phyloP scores from a whole-genome alignment of 2,329 filamentous ascomycete species.

The Aspergillus aculeatus region DNA sequence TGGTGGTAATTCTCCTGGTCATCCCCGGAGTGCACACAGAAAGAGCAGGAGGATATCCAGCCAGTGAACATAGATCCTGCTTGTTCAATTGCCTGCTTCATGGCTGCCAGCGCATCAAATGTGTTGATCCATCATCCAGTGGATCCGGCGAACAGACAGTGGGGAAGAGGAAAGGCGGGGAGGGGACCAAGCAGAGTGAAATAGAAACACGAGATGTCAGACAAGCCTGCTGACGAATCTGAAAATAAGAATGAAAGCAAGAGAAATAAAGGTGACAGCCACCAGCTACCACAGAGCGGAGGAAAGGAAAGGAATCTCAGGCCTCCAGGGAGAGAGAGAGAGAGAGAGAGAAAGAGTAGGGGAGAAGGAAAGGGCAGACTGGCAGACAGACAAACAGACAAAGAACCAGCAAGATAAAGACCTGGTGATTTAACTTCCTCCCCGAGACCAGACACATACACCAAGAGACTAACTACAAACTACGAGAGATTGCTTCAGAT shows the following conservation, averaged over 20 bases:
- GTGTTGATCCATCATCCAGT: conserved; percentile 26
- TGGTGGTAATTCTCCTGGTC: conserved; percentile 26
- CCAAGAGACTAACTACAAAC: not conserved
- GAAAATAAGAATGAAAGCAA: no score
- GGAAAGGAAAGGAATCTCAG: not conserved
- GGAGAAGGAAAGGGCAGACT: not conserved
- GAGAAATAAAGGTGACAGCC: not conserved
- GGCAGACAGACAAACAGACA: not conserved
- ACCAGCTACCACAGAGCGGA: not conserved
- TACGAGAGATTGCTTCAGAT: not conserved
- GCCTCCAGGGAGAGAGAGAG: conserved; percentile 1
- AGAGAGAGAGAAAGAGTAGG: conserved; percentile 1
- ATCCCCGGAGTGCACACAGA: conserved; percentile 26
- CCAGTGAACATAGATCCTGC: conserved; percentile 40
- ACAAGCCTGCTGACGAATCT: not conserved
- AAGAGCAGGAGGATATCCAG: conserved; percentile 42
- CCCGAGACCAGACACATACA: not conserved
- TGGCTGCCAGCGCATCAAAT: conserved; percentile 35
- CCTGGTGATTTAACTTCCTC: not conserved
- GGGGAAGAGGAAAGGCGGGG: not conserved
- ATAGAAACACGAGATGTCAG: not conserved
- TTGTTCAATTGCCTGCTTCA: conserved; percentile 38
- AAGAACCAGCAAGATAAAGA: not conserved
- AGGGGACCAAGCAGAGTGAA: not conserved
- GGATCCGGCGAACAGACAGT: conserved; percentile 2